A percentile compares a stretch with the other conserved stretches of the same genome.
Evolutionary conservation across 257 asterid species (phyloP).

Genomic region (Primulina tabacum): DNA sequence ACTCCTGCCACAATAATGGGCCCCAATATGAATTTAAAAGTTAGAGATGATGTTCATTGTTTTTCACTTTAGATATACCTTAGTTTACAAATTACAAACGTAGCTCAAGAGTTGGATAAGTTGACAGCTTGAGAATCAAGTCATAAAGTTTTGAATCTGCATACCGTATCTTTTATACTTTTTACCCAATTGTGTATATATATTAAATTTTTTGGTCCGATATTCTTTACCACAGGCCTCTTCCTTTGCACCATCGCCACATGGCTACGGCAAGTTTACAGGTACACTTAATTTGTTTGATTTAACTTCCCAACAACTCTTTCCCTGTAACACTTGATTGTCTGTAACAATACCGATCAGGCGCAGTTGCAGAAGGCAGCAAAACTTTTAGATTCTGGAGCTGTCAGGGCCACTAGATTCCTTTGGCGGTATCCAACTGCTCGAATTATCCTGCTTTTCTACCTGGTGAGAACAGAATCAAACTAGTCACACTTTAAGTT

Average conservation of each 20-base stretch:
- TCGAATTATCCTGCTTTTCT: slow-evolving; percentile 77
- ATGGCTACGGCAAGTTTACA: slow-evolving; percentile 83
- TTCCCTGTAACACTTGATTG: slow-evolving; percentile 19
- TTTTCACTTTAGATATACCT: slow-evolving; percentile 4
- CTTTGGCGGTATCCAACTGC: slow-evolving; percentile 98
- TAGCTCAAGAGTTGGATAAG: slow-evolving; percentile 3
- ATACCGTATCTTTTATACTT: slow-evolving; percentile 16
- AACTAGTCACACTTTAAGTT: slow-evolving; percentile 17
- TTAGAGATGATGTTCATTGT: slow-evolving; percentile 11
- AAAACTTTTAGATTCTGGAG: slow-evolving; percentile 86
- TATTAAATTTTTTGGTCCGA: slow-evolving; percentile 27
- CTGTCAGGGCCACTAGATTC: slow-evolving; percentile 95
- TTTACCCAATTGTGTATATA: slow-evolving; percentile 1
- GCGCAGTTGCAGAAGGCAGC: slow-evolving; percentile 96
- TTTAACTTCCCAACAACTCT: slow-evolving; percentile 8
- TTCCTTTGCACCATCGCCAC: slow-evolving; percentile 92
- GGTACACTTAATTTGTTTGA: slow-evolving; percentile 39
- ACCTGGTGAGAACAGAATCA: slow-evolving; percentile 65
- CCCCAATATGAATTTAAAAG: slow-evolving; percentile 4
- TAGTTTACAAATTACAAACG: slow-evolving; percentile 1
- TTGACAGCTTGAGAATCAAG: slow-evolving; percentile 13
- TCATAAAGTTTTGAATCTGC: slow-evolving; percentile 5
- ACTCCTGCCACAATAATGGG: slow-evolving; percentile 1
- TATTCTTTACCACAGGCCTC: slow-evolving; percentile 62
- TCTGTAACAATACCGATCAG: slow-evolving; percentile 21